These are phyloP conservation scores for Phytophthora hibernalis DNA, from an alignment of 352 stramenopile species.

Conservation along the genomic window DNA sequence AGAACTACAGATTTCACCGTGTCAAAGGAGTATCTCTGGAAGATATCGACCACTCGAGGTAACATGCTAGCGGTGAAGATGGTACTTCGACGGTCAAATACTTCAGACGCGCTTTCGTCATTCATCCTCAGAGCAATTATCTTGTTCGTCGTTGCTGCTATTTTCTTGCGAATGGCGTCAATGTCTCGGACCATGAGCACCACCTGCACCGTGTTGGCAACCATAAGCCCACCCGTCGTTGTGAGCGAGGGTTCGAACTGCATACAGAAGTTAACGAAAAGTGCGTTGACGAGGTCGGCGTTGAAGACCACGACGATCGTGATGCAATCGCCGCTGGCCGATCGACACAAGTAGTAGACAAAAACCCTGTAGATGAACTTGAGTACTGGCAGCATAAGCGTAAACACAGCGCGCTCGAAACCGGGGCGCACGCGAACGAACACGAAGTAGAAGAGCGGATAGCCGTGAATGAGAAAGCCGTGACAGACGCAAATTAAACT, in stretches of 20 bases:
- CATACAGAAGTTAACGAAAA: slow-evolving; percentile 44
- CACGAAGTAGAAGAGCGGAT: slow-evolving; percentile 32
- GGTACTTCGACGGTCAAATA: neutral
- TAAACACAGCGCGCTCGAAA: slow-evolving; percentile 9
- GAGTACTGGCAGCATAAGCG: slow-evolving; percentile 7
- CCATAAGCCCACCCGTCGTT: slow-evolving; percentile 3
- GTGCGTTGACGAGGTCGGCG: slow-evolving; percentile 35
- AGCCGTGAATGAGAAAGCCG: slow-evolving; percentile 19
- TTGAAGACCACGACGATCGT: slow-evolving; percentile 43
- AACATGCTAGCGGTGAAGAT: slow-evolving; percentile 9
- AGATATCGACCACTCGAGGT: slow-evolving; percentile 8
- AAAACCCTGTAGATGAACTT: slow-evolving; percentile 14
- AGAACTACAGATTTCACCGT: too few species aligned
- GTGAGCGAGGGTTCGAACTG: slow-evolving; percentile 30
- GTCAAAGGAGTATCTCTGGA: slow-evolving; percentile 13
- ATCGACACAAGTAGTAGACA: slow-evolving; percentile 27
- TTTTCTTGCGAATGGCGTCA: slow-evolving; percentile 15
- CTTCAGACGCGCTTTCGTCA: slow-evolving; percentile 1
- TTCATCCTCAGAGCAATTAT: slow-evolving; percentile 9
- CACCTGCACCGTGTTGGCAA: slow-evolving; percentile 12
- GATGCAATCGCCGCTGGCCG: slow-evolving; percentile 20
- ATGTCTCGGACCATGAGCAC: slow-evolving; percentile 8
- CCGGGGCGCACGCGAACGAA: slow-evolving; percentile 12
- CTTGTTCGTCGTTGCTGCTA: slow-evolving; percentile 1
- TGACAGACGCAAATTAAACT: slow-evolving; percentile 24